These are phyloP conservation scores for Rosa hybrid DNA, from an alignment of 331 rosid genomes.

Conservation along the genomic window DNA sequence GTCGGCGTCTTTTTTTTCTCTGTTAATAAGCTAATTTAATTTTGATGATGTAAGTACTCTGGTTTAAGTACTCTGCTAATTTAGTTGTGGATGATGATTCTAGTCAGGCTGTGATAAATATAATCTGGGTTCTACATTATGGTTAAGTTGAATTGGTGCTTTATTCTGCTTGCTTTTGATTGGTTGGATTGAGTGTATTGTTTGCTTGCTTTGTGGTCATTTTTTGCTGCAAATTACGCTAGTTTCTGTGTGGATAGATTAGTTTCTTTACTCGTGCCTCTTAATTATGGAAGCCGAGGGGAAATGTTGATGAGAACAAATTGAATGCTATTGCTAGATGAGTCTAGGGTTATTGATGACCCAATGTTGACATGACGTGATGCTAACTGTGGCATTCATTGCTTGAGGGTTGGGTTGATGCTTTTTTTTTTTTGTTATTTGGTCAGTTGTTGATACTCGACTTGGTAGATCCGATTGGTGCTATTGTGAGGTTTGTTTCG, in stretches of 20 bases:
- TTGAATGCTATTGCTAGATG: not conserved
- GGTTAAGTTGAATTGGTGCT: not conserved
- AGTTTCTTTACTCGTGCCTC: too few relatives aligned
- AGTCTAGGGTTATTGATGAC: not conserved
- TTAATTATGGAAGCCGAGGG: not conserved
- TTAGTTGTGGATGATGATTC: not conserved
- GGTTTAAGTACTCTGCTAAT: not conserved
- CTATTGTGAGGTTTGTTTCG: not conserved
- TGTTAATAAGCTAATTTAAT: too few relatives aligned
- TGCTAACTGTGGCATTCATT: not conserved
- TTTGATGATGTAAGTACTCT: not conserved
- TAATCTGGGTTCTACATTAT: too few relatives aligned
- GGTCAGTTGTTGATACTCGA: not conserved
- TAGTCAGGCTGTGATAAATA: too few relatives aligned
- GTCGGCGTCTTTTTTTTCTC: too few relatives aligned
- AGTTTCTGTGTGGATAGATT: not conserved
- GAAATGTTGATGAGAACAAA: not conserved
- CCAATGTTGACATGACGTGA: not conserved
- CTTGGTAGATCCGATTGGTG: not conserved
- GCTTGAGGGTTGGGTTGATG: not conserved
- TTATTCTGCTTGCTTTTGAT: not conserved
- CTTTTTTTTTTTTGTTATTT: too few relatives aligned
- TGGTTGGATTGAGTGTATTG: not conserved
- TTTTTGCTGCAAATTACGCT: too few relatives aligned
- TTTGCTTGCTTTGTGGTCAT: not conserved